Percentiles rank a stretch among this genome's conserved stretches.
Conservation (phyloP, 169 alveolate genomes). For the Cryptosporidium sp. region DNA sequence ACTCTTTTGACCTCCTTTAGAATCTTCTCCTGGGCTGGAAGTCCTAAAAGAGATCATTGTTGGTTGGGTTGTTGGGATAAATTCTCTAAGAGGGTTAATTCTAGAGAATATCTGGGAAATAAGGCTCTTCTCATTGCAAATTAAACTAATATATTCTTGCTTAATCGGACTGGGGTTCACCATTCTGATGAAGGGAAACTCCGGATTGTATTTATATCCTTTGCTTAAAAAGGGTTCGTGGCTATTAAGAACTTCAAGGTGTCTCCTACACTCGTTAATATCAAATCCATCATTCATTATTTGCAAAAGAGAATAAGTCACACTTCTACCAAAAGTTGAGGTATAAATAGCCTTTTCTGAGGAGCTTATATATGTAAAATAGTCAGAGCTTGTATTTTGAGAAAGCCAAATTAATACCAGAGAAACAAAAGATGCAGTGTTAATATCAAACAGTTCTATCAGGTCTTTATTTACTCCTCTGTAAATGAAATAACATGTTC, state of each 20-base stretch:
- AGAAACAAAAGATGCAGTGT: not conserved
- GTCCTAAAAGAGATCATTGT: constrained; percentile 18
- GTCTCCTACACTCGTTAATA: constrained; percentile 22
- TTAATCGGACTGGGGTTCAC: constrained; percentile 15
- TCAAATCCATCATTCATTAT: constrained; percentile 56
- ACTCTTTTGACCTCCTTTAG: constrained; percentile 4
- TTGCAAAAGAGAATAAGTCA: constrained; percentile 4
- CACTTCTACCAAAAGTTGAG: not conserved
- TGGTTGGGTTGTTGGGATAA: constrained; percentile 28
- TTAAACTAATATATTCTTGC: not conserved
- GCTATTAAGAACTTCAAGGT: constrained; percentile 9
- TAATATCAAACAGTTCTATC: constrained; percentile 25
- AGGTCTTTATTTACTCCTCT: not conserved
- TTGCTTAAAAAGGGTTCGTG: constrained; percentile 15
- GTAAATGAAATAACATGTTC: constrained; percentile 35
- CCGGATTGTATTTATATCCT: not conserved
- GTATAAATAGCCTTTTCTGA: constrained; percentile 8
- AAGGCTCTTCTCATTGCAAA: constrained; percentile 31
- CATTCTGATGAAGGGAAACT: constrained; percentile 17
- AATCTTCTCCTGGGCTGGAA: not conserved
- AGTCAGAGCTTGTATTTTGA: not conserved
- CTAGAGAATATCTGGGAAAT: constrained; percentile 9
- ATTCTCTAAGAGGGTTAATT: constrained; percentile 55
- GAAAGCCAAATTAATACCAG: constrained; percentile 26
- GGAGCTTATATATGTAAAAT: not conserved